Percentiles rank a stretch among this genome's conserved stretches.
These are phyloP conservation scores for Yamadazyma phyllophila DNA, from an alignment of 805 yeast species.

Conservation along the genomic window DNA sequence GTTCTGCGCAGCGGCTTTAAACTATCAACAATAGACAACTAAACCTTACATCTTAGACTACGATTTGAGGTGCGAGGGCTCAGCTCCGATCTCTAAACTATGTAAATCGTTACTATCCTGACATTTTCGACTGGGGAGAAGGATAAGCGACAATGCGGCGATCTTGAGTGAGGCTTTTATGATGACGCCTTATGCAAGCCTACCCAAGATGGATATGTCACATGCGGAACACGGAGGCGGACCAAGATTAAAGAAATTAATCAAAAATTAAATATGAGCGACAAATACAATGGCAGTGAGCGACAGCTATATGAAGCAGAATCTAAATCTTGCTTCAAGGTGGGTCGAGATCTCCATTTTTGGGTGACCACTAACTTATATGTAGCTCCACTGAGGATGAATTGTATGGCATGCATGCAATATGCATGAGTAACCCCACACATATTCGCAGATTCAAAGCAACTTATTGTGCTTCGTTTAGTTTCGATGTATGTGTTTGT, in stretches of 20 bases:
- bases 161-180: background rate
- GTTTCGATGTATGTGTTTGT: too few species aligned
- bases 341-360: background rate
- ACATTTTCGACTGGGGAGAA: too few species aligned
- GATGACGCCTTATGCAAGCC: background rate
- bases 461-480: too few species aligned
- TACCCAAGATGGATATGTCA: background rate
- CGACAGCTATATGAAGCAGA: too few species aligned
- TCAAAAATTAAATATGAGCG: too few species aligned
- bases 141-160: background rate
- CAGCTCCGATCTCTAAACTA: background rate
- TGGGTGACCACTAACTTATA: too few species aligned
- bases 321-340: background rate
- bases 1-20: too few species aligned
- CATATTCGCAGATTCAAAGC: background rate
- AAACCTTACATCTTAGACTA: too few species aligned
- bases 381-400: background rate
- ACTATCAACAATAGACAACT: too few species aligned
- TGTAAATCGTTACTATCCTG: background rate
- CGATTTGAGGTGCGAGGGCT: too few species aligned
- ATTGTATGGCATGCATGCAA: background rate
- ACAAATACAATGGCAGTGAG: too few species aligned
- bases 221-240: background rate
- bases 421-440: background rate
- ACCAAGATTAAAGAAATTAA: too few species aligned